Base-by-base conservation (phyloP, 768 basidiomycete genomes). In the Exsudoporus frostii region DNA sequence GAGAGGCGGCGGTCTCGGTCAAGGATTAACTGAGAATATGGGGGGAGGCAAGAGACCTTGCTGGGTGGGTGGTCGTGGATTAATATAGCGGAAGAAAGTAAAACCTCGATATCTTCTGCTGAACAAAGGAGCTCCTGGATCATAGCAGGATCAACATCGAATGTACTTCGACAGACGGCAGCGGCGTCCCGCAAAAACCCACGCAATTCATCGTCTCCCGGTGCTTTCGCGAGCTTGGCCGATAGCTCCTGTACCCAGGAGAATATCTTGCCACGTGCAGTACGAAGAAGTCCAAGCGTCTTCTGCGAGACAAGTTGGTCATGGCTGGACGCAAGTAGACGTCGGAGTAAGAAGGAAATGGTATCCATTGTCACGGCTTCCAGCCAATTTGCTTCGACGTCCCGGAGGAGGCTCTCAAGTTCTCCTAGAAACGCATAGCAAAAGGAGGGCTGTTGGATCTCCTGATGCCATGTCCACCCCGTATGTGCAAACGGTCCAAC, bases 301-400 rank as follows among this genome's bases (percentile, higher is more conserved):
- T 53, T 44, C 14, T 40, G 9, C n/a, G 63, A 55, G 24, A 74
- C 33, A 7, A 19, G 24, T 5, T 33, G 17, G 27, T 47, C 22
- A 7, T 19, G 43, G n/a, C 45, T 50, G 22, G 71, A 70, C 0
- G 69, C 62, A 33, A 78, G 61, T 4, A 79, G 50, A 22, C 79
- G 75, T 51, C 60, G 57, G 8, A 63, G 61, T 5, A 80, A 57
- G 29, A 71, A 52, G 22, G 69, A 64, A 27, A 73, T 66, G 7
- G 65, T 75, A 43, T 65, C 53, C 51, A 76, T 59, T 0, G 72
- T 59, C 29, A 61, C 48, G 0, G 55, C 57, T 56, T 73, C 65
- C 39, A 69, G 59, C 79, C 80, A 81, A 50, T 76, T 80, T 4
- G 50, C 67, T 53, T 67, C 58, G 17, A 80, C 59, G 25, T 64